A percentile compares a stretch with the other conserved stretches of the same genome.
These are phyloP conservation scores for Lodderomyces pseudojiufengensis DNA, from an alignment of 1,139 yeast genomes.

Conservation along the genomic window DNA sequence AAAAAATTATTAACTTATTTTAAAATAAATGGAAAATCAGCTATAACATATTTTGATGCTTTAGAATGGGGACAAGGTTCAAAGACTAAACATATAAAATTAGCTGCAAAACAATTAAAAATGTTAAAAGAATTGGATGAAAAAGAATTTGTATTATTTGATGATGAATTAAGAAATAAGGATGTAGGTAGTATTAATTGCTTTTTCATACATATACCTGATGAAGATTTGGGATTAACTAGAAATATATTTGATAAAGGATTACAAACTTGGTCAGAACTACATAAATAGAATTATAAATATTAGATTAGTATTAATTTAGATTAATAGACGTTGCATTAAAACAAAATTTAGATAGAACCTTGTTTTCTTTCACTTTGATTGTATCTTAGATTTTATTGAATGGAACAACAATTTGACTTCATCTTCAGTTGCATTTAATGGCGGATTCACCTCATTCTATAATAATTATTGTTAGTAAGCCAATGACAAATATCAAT, in stretches of 20 bases:
- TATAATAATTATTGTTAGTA: slow-evolving; percentile 8
- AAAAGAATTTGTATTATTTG: slow-evolving; percentile 59
- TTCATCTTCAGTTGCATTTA: slow-evolving; percentile 44
- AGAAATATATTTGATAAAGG: slow-evolving; percentile 44
- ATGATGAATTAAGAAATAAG: slow-evolving; percentile 63
- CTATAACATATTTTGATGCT: slow-evolving; percentile 45
- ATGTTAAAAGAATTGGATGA: slow-evolving; percentile 38
- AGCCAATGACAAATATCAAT: slow-evolving; percentile 1
- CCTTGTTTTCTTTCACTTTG: no score
- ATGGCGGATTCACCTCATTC: slow-evolving; percentile 48
- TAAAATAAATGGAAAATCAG: slow-evolving; percentile 46
- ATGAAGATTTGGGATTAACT: slow-evolving; percentile 48
- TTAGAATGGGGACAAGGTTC: slow-evolving; percentile 67
- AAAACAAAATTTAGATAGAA: no score
- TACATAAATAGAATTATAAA: no score
- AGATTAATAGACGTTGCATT: no score
- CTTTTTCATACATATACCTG: slow-evolving; percentile 50
- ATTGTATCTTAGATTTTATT: slow-evolving; percentile 25
- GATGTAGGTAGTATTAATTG: slow-evolving; percentile 66
- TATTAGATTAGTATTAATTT: no score
- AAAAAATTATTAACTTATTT: slow-evolving; percentile 48
- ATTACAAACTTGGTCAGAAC: slow-evolving; percentile 34
- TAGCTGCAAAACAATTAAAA: slow-evolving; percentile 40
- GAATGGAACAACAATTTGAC: slow-evolving; percentile 49
- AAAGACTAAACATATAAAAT: slow-evolving; percentile 56